Evolutionary conservation across 2,329 filamentous ascomycete genomes (phyloP).

Genomic region (Nothopassalora personata): DNA sequence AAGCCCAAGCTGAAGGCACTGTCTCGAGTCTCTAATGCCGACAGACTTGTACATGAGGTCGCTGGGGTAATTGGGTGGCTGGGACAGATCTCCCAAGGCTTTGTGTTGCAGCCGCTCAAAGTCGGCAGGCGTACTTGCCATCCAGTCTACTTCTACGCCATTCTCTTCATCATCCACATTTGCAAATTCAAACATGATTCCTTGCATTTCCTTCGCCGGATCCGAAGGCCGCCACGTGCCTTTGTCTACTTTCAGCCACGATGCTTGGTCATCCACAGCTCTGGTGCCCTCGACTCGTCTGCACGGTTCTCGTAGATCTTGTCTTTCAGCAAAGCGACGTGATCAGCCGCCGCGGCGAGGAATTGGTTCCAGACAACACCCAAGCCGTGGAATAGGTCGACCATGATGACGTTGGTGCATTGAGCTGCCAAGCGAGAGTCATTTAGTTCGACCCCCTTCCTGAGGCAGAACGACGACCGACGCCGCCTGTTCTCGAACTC

Average conservation of each 20-base stretch:
- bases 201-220: slow-evolving; percentile 43
- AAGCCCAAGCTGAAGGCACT: slow-evolving; percentile 45
- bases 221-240: slow-evolving; percentile 48
- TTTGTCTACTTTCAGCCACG: slow-evolving; percentile 51
- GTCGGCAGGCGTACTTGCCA: slow-evolving; percentile 37
- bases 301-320: slow-evolving; percentile 51
- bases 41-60: slow-evolving; percentile 52
- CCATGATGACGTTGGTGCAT: slow-evolving; percentile 48
- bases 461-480: slow-evolving; percentile 47
- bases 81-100: slow-evolving; percentile 47
- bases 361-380: slow-evolving; percentile 44
- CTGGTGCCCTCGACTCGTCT: slow-evolving; percentile 48
- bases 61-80: slow-evolving; percentile 46
- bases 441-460: slow-evolving; percentile 39
- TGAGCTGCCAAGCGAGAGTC: slow-evolving; percentile 42
- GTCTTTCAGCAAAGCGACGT: slow-evolving; percentile 47
- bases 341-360: slow-evolving; percentile 43
- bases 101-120: slow-evolving; percentile 44
- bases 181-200: slow-evolving; percentile 40
- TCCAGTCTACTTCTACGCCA: slow-evolving; percentile 35
- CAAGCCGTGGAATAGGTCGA: slow-evolving; percentile 47
- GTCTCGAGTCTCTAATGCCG: slow-evolving; percentile 48
- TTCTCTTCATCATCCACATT: slow-evolving; percentile 25
- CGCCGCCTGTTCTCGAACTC: slow-evolving; percentile 51
- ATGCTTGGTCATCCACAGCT: slow-evolving; percentile 47